Base-by-base conservation (phyloP, 2,329 filamentous ascomycete species). In the Triangularia setosa region DNA sequence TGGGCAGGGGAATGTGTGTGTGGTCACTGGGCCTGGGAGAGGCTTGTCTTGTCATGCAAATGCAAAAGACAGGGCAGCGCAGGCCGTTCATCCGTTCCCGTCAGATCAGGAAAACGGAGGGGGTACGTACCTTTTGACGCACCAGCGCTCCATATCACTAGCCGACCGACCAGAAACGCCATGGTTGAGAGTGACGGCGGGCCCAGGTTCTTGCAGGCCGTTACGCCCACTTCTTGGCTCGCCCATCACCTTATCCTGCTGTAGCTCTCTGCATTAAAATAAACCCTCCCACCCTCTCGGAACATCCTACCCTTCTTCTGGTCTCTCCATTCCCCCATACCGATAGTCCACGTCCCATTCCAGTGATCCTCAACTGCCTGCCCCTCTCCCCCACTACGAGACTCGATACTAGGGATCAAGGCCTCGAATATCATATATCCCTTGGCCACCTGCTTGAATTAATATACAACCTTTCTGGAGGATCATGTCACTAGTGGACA, bases 401-500 rank as follows among this genome's bases (percentile, higher is more conserved):
- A 48, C 16, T 58, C 59, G 14, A 28, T 24, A 30, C 18, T 35
- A 61, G 52, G 40, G 64, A 60, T 61, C 21, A 18, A 53, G 48
- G 24, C 18, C 48, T 24, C 48, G 18, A 23, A 53, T 1, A 53
- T 53, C 21, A 25, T 53, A 58, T 64, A 48, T 64, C 65, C 57
- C 64, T 65, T 63, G 56, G 59, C 64, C 40, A 33, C 25, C 35
- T 33, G 61, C 23, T 56, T 55, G 21, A 56, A 33, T 35, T 14
- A 8, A 18, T 27, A 40, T 44, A 60, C 58, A 52, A n/a, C 23
- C 23, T 55, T 55, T 11, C n/a, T 55, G 21, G 40, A 63, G 30
- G 27, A 48, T 48, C 23, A 71, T 71, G 70, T 69, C 70, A 66
- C 64, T 67, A 14, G 60, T 58, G 12, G 57, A 67, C 62, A 61